Conservation (phyloP, 345 rosid genomes). For the Mangifera indica region DNA sequence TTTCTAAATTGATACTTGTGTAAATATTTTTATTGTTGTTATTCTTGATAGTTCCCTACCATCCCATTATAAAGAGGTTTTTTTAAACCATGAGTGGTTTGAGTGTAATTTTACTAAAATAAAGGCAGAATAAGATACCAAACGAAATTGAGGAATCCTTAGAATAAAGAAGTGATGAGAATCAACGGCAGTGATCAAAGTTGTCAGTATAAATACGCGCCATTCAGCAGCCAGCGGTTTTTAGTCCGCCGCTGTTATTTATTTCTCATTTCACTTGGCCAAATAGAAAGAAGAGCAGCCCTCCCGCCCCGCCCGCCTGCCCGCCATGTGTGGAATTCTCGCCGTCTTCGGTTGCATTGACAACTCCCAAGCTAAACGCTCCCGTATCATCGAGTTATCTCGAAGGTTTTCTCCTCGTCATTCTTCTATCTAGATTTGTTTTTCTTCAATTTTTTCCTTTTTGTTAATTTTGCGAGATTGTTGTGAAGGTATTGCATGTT, state of each 20-base stretch:
- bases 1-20: too few relatives aligned
- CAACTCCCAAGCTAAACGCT: constrained; percentile 72
- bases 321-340: constrained; percentile 81
- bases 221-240: neutral
- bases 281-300: neutral
- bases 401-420: constrained; percentile 43
- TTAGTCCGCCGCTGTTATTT: constrained; percentile 11
- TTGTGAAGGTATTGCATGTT: neutral
- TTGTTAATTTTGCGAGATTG: neutral
- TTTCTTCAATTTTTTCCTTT: neutral
- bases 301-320: neutral
- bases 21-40: too few relatives aligned
- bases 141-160: constrained; percentile 5
- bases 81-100: too few relatives aligned
- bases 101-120: too few relatives aligned
- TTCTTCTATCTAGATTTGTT: neutral
- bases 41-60: too few relatives aligned
- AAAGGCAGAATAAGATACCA: neutral
- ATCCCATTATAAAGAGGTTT: too few relatives aligned
- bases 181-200: constrained; percentile 42
- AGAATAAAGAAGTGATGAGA: constrained; percentile 3
- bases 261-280: neutral
- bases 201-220: constrained; percentile 4
- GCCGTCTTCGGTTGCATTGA: constrained; percentile 72
- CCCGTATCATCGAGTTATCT: constrained; percentile 80